These are phyloP conservation scores for Scutellaria minor DNA, from an alignment of 257 asterid species.

Conservation along the genomic window DNA sequence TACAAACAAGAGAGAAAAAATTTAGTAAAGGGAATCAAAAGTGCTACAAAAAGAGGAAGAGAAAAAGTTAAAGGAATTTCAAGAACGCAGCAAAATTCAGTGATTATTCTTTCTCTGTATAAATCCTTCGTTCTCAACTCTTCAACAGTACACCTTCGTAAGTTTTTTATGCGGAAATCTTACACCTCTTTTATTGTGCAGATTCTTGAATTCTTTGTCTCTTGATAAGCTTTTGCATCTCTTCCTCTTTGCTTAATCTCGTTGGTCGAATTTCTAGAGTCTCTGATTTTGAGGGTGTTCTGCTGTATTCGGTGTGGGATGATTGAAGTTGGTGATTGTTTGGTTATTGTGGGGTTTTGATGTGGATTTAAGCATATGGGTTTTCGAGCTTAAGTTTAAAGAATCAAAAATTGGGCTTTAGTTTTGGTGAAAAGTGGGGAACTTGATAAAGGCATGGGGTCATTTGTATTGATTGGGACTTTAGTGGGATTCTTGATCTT, in stretches of 20 bases:
- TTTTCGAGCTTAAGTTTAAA: slow-evolving; percentile 35
- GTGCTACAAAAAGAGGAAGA: neutral
- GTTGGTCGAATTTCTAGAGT: slow-evolving; percentile 26
- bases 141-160: slow-evolving; percentile 28
- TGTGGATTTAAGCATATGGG: slow-evolving; percentile 30
- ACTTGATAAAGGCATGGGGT: slow-evolving; percentile 32
- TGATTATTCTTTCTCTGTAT: slow-evolving; percentile 27
- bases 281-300: slow-evolving; percentile 19
- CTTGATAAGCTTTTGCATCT: neutral
- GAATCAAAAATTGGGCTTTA: slow-evolving; percentile 24
- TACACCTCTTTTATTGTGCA: slow-evolving; percentile 21
- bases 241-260: neutral
- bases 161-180: neutral
- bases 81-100: slow-evolving; percentile 36
- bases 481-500: slow-evolving; percentile 45
- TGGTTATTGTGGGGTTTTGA: slow-evolving; percentile 28
- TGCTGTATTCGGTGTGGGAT: slow-evolving; percentile 24
- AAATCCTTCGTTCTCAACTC: slow-evolving; percentile 11
- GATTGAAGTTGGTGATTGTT: slow-evolving; percentile 21
- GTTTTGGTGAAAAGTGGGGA: slow-evolving; percentile 36
- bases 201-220: slow-evolving; percentile 14
- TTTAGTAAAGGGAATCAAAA: slow-evolving; percentile 26
- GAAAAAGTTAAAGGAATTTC: slow-evolving; percentile 32
- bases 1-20: slow-evolving; percentile 23
- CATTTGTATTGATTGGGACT: slow-evolving; percentile 42